These are phyloP conservation scores for Aspergillus fijiensis DNA, from an alignment of 2,329 filamentous ascomycete genomes.

Conservation along the genomic window DNA sequence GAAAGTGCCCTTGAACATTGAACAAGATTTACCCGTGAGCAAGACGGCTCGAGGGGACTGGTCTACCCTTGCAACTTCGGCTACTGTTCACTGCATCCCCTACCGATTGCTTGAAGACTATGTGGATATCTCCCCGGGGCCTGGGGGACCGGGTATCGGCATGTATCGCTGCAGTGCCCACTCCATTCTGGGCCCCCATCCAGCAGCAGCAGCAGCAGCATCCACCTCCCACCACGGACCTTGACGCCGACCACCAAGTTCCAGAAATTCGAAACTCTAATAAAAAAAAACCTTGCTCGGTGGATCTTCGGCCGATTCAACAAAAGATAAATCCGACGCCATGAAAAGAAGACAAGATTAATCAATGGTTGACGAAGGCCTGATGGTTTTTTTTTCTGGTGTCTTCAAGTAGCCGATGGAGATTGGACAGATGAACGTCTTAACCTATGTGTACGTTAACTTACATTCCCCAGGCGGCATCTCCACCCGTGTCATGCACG, in stretches of 20 bases:
- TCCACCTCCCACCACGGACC: not conserved
- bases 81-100: not conserved
- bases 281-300: too few species aligned
- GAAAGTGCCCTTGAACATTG: too few species aligned
- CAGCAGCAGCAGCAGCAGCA: not conserved
- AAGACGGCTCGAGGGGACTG: not conserved
- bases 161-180: not conserved
- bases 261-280: too few species aligned
- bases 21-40: not conserved
- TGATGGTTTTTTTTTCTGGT: too few species aligned
- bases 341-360: too few species aligned
- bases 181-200: not conserved
- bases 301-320: too few species aligned
- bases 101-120: not conserved
- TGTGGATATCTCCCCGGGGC: not conserved
- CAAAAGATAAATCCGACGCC: too few species aligned
- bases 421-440: not conserved
- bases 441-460: too few species aligned
- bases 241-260: not conserved
- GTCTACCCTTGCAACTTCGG: not conserved
- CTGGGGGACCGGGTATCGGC: not conserved
- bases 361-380: too few species aligned
- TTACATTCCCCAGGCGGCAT: conserved; percentile 1
- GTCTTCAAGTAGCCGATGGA: too few species aligned
- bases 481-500: conserved; percentile 6